These are phyloP conservation scores for Climacium dendroides DNA, from an alignment of 225 moss, liverwort and hornwort species.

Conservation along the genomic window DNA sequence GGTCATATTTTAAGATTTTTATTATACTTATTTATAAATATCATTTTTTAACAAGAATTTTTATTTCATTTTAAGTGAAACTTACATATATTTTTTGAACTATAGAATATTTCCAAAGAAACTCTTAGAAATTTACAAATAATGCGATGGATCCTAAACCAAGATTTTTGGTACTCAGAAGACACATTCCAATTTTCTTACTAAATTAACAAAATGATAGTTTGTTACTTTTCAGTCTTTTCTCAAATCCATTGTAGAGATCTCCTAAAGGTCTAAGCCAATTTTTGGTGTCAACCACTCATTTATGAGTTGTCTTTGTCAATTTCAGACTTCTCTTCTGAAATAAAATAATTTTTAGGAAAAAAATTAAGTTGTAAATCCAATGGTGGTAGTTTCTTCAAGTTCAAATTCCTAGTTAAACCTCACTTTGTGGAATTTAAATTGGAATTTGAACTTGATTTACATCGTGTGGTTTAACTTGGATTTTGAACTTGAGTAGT, in stretches of 20 bases:
- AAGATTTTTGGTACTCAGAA: rapidly evolving
- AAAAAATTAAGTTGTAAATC: neutral
- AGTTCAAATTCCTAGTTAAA: neutral
- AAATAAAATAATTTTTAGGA: no score
- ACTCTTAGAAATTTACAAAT: neutral
- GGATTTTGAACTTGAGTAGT: no score
- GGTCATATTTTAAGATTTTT: neutral
- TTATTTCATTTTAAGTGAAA: no score
- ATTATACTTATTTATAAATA: neutral
- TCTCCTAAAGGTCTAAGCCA: neutral
- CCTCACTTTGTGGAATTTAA: neutral
- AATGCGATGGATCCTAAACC: neutral
- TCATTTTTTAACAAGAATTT: neutral
- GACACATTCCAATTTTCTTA: neutral
- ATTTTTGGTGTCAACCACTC: neutral
- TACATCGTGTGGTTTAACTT: no score
- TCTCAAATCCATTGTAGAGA: neutral
- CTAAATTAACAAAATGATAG: no score
- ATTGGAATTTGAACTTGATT: no score
- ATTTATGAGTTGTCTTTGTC: neutral
- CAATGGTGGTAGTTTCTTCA: neutral
- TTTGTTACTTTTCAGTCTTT: neutral
- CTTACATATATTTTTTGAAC: neutral
- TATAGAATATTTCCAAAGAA: neutral
- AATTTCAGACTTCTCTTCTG: neutral